Evolutionary conservation across 2,329 filamentous ascomycete species (phyloP).

Genomic region (Talaromyces sp.): DNA sequence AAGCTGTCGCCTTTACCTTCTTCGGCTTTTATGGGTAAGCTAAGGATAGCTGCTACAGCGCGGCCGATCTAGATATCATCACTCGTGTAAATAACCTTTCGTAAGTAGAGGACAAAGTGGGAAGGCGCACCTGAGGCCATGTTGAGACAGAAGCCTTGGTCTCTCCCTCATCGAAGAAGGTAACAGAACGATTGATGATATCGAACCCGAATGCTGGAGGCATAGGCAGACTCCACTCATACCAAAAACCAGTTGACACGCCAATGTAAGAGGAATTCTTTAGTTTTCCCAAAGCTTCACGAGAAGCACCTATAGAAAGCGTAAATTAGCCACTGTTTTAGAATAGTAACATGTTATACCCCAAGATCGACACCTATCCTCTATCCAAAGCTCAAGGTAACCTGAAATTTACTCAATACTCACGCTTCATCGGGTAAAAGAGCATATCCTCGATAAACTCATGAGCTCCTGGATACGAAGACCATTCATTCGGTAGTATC

Average conservation of each 20-base stretch:
- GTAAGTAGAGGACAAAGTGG: neutral
- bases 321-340: neutral
- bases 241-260: slow-evolving; percentile 51
- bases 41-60: slow-evolving; percentile 53
- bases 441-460: neutral
- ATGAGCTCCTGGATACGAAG: slow-evolving; percentile 20
- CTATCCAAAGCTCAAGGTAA: neutral
- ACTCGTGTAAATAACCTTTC: neutral
- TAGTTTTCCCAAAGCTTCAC: slow-evolving; percentile 31
- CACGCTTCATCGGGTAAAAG: neutral
- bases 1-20: slow-evolving; percentile 37
- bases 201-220: slow-evolving; percentile 49
- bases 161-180: slow-evolving; percentile 55
- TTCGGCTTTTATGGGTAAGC: slow-evolving; percentile 33
- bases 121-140: neutral
- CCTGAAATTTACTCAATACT: neutral
- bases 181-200: slow-evolving; percentile 41
- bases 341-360: neutral
- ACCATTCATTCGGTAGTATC: slow-evolving; percentile 53
- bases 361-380: neutral
- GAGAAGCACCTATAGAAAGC: neutral
- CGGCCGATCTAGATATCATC: slow-evolving; percentile 48
- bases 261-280: slow-evolving; percentile 40
- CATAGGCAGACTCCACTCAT: slow-evolving; percentile 49
- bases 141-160: slow-evolving; percentile 40